These are phyloP conservation scores for Selaginella tamariscina DNA, from an alignment of 75 land plant species.

Conservation along the genomic window DNA sequence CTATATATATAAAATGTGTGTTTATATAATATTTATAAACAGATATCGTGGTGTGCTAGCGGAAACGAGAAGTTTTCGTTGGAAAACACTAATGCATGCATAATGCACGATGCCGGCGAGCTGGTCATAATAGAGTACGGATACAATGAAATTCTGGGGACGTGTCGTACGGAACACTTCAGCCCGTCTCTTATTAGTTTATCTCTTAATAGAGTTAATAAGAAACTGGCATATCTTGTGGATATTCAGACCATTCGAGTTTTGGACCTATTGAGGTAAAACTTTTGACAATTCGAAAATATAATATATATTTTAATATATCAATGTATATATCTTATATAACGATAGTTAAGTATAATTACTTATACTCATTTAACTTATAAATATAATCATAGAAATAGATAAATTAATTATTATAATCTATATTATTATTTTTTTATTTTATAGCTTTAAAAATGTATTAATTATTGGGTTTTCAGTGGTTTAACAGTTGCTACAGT, in stretches of 20 bases:
- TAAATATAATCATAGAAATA: too few species aligned
- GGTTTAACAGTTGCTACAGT: conserved; percentile 23
- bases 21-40: too few species aligned
- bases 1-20: too few species aligned
- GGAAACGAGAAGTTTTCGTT: conserved; percentile 29
- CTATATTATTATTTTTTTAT: too few species aligned
- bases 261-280: conserved; percentile 28
- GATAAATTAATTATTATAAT: too few species aligned
- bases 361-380: too few species aligned
- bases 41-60: conserved; percentile 26
- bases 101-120: conserved; percentile 31
- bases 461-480: too few species aligned
- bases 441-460: too few species aligned
- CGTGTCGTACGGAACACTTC: conserved; percentile 28
- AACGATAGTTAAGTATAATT: too few species aligned
- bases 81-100: conserved; percentile 23
- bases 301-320: too few species aligned
- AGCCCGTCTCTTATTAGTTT: conserved; percentile 26
- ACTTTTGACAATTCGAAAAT: neutral
- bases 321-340: too few species aligned
- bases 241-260: conserved; percentile 28
- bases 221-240: conserved; percentile 29
- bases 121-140: conserved; percentile 31
- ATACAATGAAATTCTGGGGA: conserved; percentile 27
- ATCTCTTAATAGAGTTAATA: conserved; percentile 19